Conservation (phyloP, 495 filamentous ascomycete genomes). For the Melanomma pulvis-pyrius region DNA sequence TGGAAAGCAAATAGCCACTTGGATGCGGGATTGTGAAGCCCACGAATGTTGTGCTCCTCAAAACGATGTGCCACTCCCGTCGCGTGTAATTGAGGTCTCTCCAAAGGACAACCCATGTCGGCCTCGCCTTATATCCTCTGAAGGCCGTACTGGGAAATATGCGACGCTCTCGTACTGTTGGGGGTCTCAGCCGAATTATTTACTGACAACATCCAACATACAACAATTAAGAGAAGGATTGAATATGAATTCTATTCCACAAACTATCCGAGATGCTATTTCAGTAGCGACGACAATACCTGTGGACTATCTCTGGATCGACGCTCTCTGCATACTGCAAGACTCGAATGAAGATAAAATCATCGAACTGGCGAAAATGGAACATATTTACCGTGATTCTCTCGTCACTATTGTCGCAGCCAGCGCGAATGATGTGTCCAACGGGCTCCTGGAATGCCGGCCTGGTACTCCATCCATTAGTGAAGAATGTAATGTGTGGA, state of each 20-base stretch:
- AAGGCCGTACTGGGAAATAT: neutral
- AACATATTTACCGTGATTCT: neutral
- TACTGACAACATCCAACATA: neutral
- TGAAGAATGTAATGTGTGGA: neutral
- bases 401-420: constrained; percentile 2
- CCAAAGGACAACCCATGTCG: neutral
- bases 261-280: constrained; percentile 1
- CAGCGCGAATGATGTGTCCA: neutral
- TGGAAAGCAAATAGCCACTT: neutral
- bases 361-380: neutral
- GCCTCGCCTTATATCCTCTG: neutral
- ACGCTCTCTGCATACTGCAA: constrained; percentile 13
- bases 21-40: neutral
- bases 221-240: neutral
- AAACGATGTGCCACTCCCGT: neutral
- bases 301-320: constrained; percentile 11
- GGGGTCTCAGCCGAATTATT: neutral
- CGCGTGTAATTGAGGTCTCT: neutral
- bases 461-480: too few species aligned
- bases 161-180: neutral
- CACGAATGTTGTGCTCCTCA: neutral
- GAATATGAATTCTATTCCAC: neutral
- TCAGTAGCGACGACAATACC: neutral
- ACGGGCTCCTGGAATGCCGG: neutral
- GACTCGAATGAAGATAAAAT: constrained; percentile 5